Percentiles rank a stretch among this genome's conserved stretches.
Conservation (phyloP, 176 grass and related monocot genomes). For the Dendrocalamus sinicus region DNA sequence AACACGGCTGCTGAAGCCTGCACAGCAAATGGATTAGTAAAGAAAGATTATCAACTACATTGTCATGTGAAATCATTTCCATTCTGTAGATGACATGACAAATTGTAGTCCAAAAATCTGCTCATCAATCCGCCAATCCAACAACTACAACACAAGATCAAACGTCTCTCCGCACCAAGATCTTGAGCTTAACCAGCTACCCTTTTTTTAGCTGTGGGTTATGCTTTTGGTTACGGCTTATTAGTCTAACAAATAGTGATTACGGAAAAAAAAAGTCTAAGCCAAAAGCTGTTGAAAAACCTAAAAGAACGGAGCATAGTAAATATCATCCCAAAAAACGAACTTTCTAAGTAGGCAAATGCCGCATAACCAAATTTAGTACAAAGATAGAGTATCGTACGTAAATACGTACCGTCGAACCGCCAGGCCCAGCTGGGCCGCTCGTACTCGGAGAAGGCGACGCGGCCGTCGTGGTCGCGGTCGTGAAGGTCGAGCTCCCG, state of each 20-base stretch:
- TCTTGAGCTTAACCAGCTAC: constrained; percentile 28
- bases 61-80: not conserved
- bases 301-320: too few species aligned
- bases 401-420: constrained; percentile 65
- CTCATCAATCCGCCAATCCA: not conserved
- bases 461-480: constrained; percentile 71
- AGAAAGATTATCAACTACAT: not conserved
- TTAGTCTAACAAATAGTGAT: too few species aligned
- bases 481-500: constrained; percentile 92
- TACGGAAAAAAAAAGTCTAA: too few species aligned
- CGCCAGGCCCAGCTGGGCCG: constrained; percentile 80
- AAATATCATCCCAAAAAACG: not conserved
- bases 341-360: constrained; percentile 7
- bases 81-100: too few species aligned
- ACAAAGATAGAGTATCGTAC: not conserved
- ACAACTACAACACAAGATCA: not conserved
- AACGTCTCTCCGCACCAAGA: constrained; percentile 28
- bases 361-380: constrained; percentile 16
- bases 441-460: constrained; percentile 83
- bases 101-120: not conserved
- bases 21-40: not conserved
- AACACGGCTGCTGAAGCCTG: not conserved
- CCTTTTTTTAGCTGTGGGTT: too few species aligned
- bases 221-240: too few species aligned
- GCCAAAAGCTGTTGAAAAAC: too few species aligned